A percentile compares a stretch with the other conserved stretches of the same genome.
These are phyloP conservation scores for Boletus fagicola DNA, from an alignment of 768 basidiomycete species.

Conservation along the genomic window DNA sequence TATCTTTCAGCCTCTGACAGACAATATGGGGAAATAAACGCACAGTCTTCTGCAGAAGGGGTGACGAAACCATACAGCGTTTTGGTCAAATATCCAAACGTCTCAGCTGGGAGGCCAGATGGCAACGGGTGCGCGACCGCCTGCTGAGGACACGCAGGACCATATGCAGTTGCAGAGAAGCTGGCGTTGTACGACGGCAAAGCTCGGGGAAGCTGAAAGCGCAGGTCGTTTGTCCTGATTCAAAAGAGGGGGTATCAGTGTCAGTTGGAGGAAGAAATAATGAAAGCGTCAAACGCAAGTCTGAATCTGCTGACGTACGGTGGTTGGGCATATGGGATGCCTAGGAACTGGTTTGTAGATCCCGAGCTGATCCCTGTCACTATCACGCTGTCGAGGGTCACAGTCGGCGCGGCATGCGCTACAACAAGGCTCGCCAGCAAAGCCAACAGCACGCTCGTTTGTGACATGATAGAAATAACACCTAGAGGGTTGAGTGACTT, in stretches of 20 bases:
- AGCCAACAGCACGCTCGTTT: no score
- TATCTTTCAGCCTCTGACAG: neutral
- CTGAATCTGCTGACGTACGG: conserved; percentile 28
- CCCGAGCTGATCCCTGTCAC: conserved; percentile 29
- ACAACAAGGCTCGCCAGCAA: neutral
- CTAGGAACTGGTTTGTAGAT: conserved; percentile 33
- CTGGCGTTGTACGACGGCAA: conserved; percentile 5
- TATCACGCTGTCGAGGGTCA: conserved; percentile 29
- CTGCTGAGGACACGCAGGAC: conserved; percentile 14
- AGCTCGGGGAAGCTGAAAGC: conserved; percentile 29
- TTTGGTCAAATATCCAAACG: conserved; percentile 23
- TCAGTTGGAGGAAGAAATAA: neutral
- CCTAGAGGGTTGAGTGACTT: no score
- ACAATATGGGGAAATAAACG: conserved; percentile 10
- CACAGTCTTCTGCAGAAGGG: conserved; percentile 46
- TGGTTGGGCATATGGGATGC: conserved; percentile 41
- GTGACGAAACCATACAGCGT: conserved; percentile 30
- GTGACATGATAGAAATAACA: no score
- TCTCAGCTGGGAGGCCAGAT: conserved; percentile 17
- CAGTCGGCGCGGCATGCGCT: conserved; percentile 13
- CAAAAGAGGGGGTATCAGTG: no score
- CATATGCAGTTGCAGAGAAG: conserved; percentile 6
- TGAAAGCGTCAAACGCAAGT: neutral
- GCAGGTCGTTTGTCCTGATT: conserved; percentile 32
- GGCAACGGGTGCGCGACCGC: conserved; percentile 4